Evolutionary conservation across 345 rosid genomes (phyloP), one percentile per base, ranked within the genome.

Genomic region (Citrus glauca): DNA sequence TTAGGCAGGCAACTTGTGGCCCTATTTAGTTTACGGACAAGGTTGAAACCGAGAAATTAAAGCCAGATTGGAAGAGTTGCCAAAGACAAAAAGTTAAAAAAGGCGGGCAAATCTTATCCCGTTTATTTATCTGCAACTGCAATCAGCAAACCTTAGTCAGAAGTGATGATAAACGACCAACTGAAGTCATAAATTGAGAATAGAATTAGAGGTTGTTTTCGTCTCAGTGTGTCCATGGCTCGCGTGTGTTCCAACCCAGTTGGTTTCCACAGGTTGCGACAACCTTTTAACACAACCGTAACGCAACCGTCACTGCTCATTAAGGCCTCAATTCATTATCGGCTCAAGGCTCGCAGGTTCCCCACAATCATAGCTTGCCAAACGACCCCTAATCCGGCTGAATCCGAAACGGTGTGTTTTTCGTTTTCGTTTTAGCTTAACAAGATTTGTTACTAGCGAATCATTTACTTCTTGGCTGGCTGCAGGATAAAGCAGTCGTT

Each of bases 401-500:
- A 83, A 72, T 67, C 86, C 14, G 72, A 83, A 79, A 63, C 65
- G 69, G 83, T 80, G 45, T 27, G 25, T 79, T 35, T 60, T 45
- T 64, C 14, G 5, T 19, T 11, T 22, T 69, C 4, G 0, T 1
- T 25, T 22, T 45, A 11, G 17, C 17, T 10, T 45, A 45, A 11
- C 50, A 13, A 45, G 50, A 45, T 45, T 45, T 4, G 4, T 67
- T 19, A 53, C 17, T n/a, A 24, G 69, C 20, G 3, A 71, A 40
- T 77, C 20, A 17, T 76, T 57, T 22, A 13, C 14, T 57, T 61
- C 42, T 74, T 77, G 64, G 7, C 50, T 79, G 70, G 67, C 14
- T 83, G 83, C 84, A 91, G 97, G 94, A 88, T 40, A 84, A 89
- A 75, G 66, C 72, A 81, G 79, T 62, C 25, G 50, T 13, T 45